Conservation (phyloP, 768 basidiomycete genomes). For the Scleroderma citrinum region DNA sequence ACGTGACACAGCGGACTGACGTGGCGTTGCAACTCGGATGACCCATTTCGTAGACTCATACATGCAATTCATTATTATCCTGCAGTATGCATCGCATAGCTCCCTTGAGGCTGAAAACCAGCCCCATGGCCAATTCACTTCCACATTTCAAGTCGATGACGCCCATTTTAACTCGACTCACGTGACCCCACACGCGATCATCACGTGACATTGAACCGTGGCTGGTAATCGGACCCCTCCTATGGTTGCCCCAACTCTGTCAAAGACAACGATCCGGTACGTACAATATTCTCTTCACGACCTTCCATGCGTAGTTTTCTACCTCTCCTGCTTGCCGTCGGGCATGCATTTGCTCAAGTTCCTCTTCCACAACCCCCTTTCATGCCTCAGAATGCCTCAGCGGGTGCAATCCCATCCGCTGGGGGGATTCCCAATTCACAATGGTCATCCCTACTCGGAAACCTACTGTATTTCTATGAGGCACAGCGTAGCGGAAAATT, state of each 20-base stretch:
- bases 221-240: slow-evolving; percentile 6
- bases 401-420: slow-evolving; percentile 46
- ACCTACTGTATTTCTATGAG: slow-evolving; percentile 85
- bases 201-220: slow-evolving; percentile 16
- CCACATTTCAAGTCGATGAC: too few species aligned
- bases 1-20: too few species aligned
- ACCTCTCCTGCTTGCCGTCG: slow-evolving; percentile 13
- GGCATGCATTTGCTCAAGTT: slow-evolving; percentile 46
- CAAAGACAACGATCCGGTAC: neutral
- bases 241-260: too few species aligned
- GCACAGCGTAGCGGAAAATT: slow-evolving; percentile 82
- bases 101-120: too few species aligned
- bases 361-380: slow-evolving; percentile 60
- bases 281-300: slow-evolving; percentile 1
- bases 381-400: slow-evolving; percentile 53
- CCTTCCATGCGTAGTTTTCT: slow-evolving; percentile 16
- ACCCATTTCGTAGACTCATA: too few species aligned
- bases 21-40: too few species aligned
- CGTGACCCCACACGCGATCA: neutral
- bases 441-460: slow-evolving; percentile 79
- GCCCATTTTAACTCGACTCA: too few species aligned
- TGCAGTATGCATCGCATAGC: too few species aligned
- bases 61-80: too few species aligned
- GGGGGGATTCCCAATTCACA: slow-evolving; percentile 57
- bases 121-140: too few species aligned